These are phyloP conservation scores for Penstemon davidsonii DNA, from an alignment of 257 asterid genomes.

Conservation along the genomic window DNA sequence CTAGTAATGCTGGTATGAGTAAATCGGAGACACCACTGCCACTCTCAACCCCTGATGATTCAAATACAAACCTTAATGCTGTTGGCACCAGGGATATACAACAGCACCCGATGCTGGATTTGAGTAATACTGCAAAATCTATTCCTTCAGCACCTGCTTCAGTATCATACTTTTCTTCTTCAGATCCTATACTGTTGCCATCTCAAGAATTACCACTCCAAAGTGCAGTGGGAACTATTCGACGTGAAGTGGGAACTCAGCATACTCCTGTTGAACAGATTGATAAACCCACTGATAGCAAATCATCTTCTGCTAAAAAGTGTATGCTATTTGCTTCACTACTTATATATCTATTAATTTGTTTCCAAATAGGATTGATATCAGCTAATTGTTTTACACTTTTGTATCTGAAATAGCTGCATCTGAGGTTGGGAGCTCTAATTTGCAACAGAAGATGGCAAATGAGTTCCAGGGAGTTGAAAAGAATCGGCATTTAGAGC, in stretches of 20 bases:
- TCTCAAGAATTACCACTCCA: conserved; percentile 47
- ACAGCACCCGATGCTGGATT: conserved; percentile 36
- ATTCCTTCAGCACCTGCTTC: conserved; percentile 43
- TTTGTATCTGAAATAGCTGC: conserved; percentile 36
- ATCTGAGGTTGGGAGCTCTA: conserved; percentile 46
- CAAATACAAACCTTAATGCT: conserved; percentile 33
- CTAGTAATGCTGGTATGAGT: conserved; percentile 27
- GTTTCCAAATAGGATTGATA: no score
- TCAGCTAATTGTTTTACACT: conserved; percentile 23
- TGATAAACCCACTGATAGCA: conserved; percentile 41
- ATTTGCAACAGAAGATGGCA: conserved; percentile 44
- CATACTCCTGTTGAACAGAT: conserved; percentile 31
- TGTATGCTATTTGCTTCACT: conserved; percentile 33
- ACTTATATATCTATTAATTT: background rate
- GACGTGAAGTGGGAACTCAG: conserved; percentile 31
- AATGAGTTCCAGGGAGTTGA: conserved; percentile 47
- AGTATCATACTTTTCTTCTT: conserved; percentile 43
- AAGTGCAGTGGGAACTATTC: conserved; percentile 38
- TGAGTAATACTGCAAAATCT: conserved; percentile 30
- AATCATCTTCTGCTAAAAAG: conserved; percentile 39
- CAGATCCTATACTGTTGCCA: conserved; percentile 46
- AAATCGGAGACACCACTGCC: conserved; percentile 40
- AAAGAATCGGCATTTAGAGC: conserved; percentile 55
- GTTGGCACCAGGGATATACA: conserved; percentile 31
- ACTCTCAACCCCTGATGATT: conserved; percentile 36